Evolutionary conservation across 495 filamentous ascomycete genomes (phyloP), one percentile per base, ranked within the genome.

Genomic region (Xylaria cubensis): DNA sequence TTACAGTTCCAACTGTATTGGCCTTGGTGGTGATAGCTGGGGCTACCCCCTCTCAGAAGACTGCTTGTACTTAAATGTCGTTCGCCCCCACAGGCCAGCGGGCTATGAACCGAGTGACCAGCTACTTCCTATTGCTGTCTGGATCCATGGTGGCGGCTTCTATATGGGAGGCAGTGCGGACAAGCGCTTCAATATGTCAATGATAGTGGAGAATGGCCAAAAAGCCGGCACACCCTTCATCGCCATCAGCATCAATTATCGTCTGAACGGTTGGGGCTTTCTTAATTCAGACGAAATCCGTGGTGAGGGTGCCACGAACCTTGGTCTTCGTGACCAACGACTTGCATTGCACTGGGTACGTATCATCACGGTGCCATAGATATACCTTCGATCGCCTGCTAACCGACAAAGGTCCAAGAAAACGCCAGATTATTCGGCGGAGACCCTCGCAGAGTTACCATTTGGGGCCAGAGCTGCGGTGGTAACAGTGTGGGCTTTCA

Each of bases 51-150:
- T 79, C 64, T 69, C 80, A 56, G 90, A 93, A 76, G 90, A 93
- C 78, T 93, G 91, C 78, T 78, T 93, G 67, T 88, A 80, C 59
- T 74, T 93, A 34, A 88, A 88, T 69, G 84, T 93, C 36, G 77
- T 87, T 24, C 88, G 91, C 15, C 91, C 91, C 8, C 64, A 81
- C 0, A 89, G 87, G 17, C 87, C 82, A 63, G 84, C 76, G 70
- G 79, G 79, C 0, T 39, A 39, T 8, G 36, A 39, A 39, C 36
- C 36, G 36, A 6, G 36, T 39, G 36, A 39, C 36, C 6, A 39
- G 36, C 80, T 77, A 7, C 79, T 92, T 3, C 82, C 83, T 0
- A 79, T 84, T 12, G 75, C 80, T 29, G 41, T 84, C 4, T 84
- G 80, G 67, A 82, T 84, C 15, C 80, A 84, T 69, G 78, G 81